Percentiles rank a stretch among this genome's conserved stretches.
Conservation (phyloP, 1,284 basidiomycete genomes). For the Cystobasidiaceae sp. region DNA sequence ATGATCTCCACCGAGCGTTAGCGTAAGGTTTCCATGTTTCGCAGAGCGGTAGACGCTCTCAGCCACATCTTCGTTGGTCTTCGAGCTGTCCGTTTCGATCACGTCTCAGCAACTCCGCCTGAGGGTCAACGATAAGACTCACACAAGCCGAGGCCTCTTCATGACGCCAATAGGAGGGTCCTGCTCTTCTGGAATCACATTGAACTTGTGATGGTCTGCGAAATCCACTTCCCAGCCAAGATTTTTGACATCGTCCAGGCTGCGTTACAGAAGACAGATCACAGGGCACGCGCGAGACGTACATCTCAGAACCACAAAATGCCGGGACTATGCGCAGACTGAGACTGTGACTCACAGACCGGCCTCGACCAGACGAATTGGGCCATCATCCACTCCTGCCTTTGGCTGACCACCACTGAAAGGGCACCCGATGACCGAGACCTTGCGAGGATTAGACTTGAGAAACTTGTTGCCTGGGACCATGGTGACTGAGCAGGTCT, state of each 20-base stretch:
- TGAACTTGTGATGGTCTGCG: conserved; percentile 82
- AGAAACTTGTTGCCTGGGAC: conserved; percentile 17
- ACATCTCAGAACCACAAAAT: too few species aligned
- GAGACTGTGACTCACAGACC: conserved; percentile 75
- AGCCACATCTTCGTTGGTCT: conserved; percentile 77
- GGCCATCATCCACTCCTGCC: conserved; percentile 79
- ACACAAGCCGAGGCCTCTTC: conserved; percentile 81
- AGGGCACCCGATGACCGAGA: conserved; percentile 41
- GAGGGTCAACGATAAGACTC: conserved; percentile 38
- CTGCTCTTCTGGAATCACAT: conserved; percentile 54
- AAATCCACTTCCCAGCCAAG: conserved; percentile 88
- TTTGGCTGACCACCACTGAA: conserved; percentile 38
- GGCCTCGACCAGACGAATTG: conserved; percentile 76
- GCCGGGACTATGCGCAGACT: too few species aligned
- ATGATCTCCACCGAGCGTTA: conserved; percentile 96
- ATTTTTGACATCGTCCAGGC: conserved; percentile 35
- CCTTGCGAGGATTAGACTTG: conserved; percentile 21
- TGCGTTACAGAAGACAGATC: neutral
- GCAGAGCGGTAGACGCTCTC: conserved; percentile 67
- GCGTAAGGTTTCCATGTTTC: conserved; percentile 69
- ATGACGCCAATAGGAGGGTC: conserved; percentile 81
- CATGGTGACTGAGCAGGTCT: neutral
- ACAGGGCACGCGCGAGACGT: neutral
- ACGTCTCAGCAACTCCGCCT: neutral
- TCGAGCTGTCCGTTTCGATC: conserved; percentile 36